Base-by-base conservation (phyloP, 2,329 filamentous ascomycete genomes). In the Talaromyces sp. region DNA sequence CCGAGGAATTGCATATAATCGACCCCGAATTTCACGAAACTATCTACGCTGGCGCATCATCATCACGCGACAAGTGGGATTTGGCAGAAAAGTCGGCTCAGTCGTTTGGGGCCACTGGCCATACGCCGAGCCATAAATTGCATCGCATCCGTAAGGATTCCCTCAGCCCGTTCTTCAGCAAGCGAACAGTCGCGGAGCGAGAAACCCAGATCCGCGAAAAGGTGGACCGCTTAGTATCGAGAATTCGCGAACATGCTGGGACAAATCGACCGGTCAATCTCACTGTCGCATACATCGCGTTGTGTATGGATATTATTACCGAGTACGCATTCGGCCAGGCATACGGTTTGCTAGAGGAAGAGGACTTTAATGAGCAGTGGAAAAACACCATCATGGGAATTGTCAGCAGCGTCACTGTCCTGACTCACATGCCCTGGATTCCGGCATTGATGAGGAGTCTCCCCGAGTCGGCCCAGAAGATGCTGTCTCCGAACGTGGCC, bases 131-230 rank as follows among this genome's bases (percentile, higher is more conserved):
- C 13, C 74, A 78, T 60, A 70, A 76, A 35, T 64, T 72, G 8
- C 79, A 81, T 62, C 73, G 76, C 1, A 66, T 71, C 24, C 74
- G 79, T 2, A 73, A 78, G 14, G 69, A 62, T 4, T 68, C 75
- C 0, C 58, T 81, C 38, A 78, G 72, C 58, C 71, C 69, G 0
- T 80, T 78, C 67, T 82, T 81, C 65, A 78, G 78, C 3, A 72
- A 70, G 46, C 67, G 68, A 8, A 71, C 73, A 4, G 70, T 80
- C 14, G 59, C 65, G 6, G 64, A 64, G 3, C 65, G 79, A 2
- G 70, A 75, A 32, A 67, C 67, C 0, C 63, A 77, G 5, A 68
- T 81, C 13, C 63, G 70, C 9, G 62, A 68, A 5, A 75, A 55
- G 10, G 43, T 68, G 0, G 24, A 58, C 1, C 64, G 64, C 21